Conservation (phyloP, 176 grass and related monocot species). For the Saccharum officinarum region DNA sequence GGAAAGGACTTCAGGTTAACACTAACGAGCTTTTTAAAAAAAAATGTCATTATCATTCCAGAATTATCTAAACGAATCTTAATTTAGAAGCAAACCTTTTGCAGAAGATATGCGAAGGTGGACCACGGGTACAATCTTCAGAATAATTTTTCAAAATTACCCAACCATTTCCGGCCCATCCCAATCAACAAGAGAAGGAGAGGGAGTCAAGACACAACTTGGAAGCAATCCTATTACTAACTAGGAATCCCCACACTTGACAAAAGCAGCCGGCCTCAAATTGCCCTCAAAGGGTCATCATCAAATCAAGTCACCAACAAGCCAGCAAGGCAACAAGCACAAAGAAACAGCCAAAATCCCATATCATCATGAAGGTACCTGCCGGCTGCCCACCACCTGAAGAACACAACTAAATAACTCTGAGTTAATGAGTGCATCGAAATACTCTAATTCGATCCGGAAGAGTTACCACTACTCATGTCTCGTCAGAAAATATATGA, state of each 20-base stretch:
- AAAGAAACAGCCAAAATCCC: background rate
- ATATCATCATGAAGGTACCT: background rate
- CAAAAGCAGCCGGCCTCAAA: background rate
- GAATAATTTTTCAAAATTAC: background rate
- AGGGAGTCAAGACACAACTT: background rate
- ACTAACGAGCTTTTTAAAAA: background rate
- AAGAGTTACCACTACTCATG: background rate
- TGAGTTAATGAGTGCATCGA: no score
- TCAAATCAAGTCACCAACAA: background rate
- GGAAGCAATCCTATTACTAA: background rate
- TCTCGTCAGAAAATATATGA: background rate
- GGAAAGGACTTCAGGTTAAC: background rate
- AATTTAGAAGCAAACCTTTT: background rate
- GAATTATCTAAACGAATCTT: background rate
- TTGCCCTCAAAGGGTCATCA: background rate
- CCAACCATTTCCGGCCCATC: slow-evolving; percentile 10
- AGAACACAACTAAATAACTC: background rate
- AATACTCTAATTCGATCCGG: background rate
- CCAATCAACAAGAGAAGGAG: slow-evolving; percentile 1
- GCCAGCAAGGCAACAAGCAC: background rate
- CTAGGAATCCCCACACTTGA: background rate
- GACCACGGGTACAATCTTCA: background rate
- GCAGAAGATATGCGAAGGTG: background rate
- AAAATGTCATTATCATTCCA: background rate
- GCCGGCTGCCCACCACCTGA: background rate